Base-by-base conservation (phyloP, 345 rosid species). In the Iberis pinnata region DNA sequence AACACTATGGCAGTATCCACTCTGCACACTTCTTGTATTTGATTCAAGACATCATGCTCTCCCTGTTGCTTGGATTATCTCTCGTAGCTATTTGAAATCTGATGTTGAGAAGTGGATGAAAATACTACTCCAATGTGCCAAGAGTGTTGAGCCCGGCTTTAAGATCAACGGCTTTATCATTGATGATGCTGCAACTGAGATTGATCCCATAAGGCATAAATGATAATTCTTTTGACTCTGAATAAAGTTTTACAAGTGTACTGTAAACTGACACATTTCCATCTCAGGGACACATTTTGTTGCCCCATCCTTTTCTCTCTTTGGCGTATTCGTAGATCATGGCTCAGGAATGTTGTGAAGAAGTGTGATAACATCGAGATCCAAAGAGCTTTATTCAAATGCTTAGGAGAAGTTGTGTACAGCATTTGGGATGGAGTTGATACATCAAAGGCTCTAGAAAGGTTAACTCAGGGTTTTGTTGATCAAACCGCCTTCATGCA, bases 41-140 rank as follows among this genome's bases (percentile, higher is more conserved):
- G 90, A 92, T 78, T 85, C 97, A 42, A 92, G 97, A 59, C 89
- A 81, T 52, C 95, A 92, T 66, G 88, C 89, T 24, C 84, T 92
- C n/a, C 98, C 97, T 4, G 62, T 88, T 2, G 90, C 90, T 54
- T 88, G 97, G 96, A 71, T 92, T 52, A 77, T 85, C 65, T 88
- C 95, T 2, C 93, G 84, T 46, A 83, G 93, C 70, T 75, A 58
- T 68, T 78, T 88, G n/a, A 92, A 85, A 72, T 74, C 80, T 8
- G 97, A 92, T 68, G 78, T 88, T 53, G 63, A 86, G 48, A 88
- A 80, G 62, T 92, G 95, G 95, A 84, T 76, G 86, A 88, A 83
- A 72, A 75, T 86, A 51, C 77, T 92, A 36, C 70, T 75, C 61
- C 78, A 64, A 71, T 77, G 88, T 16, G 89, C 79, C 57, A 64